Base-by-base conservation (phyloP, 2,329 filamentous ascomycete genomes). In the Trichoderma endophyticum region DNA sequence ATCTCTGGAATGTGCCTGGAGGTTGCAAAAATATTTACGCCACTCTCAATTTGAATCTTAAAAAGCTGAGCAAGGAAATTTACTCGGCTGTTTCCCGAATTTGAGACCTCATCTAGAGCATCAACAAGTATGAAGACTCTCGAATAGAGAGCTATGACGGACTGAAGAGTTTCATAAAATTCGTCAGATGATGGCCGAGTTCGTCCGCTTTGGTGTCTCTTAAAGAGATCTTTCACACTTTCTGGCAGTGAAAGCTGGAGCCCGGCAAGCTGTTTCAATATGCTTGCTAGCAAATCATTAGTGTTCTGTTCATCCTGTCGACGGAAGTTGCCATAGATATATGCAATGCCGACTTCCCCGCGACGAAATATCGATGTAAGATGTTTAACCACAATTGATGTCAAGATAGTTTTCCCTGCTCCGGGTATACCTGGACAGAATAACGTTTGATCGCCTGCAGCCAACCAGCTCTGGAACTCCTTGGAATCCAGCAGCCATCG, bases 1-100 rank as follows among this genome's bases (percentile, higher is more conserved):
- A 63, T n/a, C 1, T 63, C 36, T 4, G 36, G 24, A 18, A 30
- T n/a, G 1, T 0, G 60, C 12, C 34, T 9, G 3, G 60, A 63
- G 24, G 60, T 63, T 26, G 34, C 60, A 0, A 63, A 63, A 0
- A 63, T 26, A 2, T 43, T 63, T 63, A 36, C 18, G 6, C 4
- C 1, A 6, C 21, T n/a, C 2, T n/a, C 4, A 5, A 1, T 3
- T 28, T 63, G 60, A n/a, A 63, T 15, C 0, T n/a, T 1, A 4
- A 63, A 63, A 1, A 63, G 7, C 0, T 18, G 7, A 3, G 4
- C 1, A 0, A 62, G 24, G 4, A 4, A n/a, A n/a, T n/a, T n/a
- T n/a, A n/a, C 6, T 3, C 34, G 14, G 15, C 8, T 43, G 0
- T 43, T 63, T 4, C 6, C 6, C 2, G 59, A 39, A 12, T 4